These are phyloP conservation scores for Wickerhamomyces ciferrii DNA, from an alignment of 805 yeast genomes.

Conservation along the genomic window DNA sequence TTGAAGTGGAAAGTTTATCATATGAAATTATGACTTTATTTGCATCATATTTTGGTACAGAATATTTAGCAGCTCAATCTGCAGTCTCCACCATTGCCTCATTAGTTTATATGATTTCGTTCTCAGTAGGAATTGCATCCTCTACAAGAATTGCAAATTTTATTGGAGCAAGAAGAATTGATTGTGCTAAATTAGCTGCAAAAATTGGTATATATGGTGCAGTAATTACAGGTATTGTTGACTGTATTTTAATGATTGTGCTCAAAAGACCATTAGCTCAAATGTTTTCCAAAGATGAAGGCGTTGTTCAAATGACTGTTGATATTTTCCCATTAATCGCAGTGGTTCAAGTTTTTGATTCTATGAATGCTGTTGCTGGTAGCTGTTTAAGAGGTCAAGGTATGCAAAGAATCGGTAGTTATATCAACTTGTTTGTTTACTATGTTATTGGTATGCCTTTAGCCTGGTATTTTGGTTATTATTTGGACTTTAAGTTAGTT, in stretches of 20 bases:
- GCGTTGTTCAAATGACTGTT: slow-evolving; percentile 47
- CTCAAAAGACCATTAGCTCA: slow-evolving; percentile 45
- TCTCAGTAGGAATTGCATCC: slow-evolving; percentile 66
- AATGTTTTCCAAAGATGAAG: slow-evolving; percentile 56
- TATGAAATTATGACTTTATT: slow-evolving; percentile 69
- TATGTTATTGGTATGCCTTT: slow-evolving; percentile 73
- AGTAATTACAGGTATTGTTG: slow-evolving; percentile 39
- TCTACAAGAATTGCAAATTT: slow-evolving; percentile 71
- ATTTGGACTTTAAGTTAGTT: slow-evolving; percentile 31
- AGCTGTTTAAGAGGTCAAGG: slow-evolving; percentile 87
- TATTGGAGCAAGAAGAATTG: slow-evolving; percentile 52
- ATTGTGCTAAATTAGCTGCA: slow-evolving; percentile 41
- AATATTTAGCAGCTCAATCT: slow-evolving; percentile 68
- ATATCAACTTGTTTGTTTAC: slow-evolving; percentile 61
- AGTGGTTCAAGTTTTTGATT: slow-evolving; percentile 63
- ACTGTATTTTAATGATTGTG: slow-evolving; percentile 43
- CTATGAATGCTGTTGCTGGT: slow-evolving; percentile 63
- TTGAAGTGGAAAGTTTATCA: slow-evolving; percentile 73
- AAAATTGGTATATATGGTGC: slow-evolving; percentile 37
- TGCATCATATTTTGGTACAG: slow-evolving; percentile 66
- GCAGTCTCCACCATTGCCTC: slow-evolving; percentile 64
- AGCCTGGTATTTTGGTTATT: slow-evolving; percentile 50
- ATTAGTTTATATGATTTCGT: slow-evolving; percentile 66
- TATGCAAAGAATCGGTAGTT: slow-evolving; percentile 72
- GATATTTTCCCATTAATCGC: slow-evolving; percentile 58